Percentiles rank a stretch among this genome's conserved stretches.
These are phyloP conservation scores for Ceratobasidium sp. DNA, from an alignment of 1,284 basidiomycete species.

Conservation along the genomic window DNA sequence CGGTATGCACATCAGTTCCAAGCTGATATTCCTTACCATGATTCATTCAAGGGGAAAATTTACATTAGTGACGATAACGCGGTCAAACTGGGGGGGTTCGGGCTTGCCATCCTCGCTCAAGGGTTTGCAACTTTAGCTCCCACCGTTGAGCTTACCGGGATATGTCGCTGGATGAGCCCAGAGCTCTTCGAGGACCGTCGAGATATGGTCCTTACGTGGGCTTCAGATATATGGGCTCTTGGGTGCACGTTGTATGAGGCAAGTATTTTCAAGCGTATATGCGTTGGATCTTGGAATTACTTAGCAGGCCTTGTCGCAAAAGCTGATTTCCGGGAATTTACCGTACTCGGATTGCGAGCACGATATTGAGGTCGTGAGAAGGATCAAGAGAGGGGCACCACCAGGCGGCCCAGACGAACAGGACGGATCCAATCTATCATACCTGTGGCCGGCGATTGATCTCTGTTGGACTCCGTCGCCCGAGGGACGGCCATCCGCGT, in stretches of 20 bases:
- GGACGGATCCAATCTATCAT: not conserved
- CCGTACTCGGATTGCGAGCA: not conserved
- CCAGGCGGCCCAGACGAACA: not conserved
- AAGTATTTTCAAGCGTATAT: not conserved
- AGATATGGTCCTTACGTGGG: not conserved
- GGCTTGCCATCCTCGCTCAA: conserved; percentile 6
- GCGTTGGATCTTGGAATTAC: not conserved
- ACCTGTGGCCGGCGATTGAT: not conserved
- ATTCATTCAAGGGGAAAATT: not conserved
- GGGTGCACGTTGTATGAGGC: not conserved
- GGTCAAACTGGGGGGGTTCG: conserved; percentile 12
- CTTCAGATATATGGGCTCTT: not conserved
- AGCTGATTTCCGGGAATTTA: not conserved
- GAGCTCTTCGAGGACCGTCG: not conserved
- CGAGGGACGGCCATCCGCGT: not conserved
- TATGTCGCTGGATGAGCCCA: conserved; percentile 27
- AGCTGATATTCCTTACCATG: not conserved
- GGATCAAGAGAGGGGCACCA: not conserved
- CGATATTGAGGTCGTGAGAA: not conserved
- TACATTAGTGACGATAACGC: not conserved
- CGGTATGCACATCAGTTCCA: not conserved
- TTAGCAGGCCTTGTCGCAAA: not conserved
- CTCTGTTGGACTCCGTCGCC: not conserved
- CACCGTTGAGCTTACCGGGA: not conserved
- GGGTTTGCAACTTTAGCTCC: not conserved